phyloP scores from a whole-genome alignment of 306 rosid genomes.

The Corylus avellana region DNA sequence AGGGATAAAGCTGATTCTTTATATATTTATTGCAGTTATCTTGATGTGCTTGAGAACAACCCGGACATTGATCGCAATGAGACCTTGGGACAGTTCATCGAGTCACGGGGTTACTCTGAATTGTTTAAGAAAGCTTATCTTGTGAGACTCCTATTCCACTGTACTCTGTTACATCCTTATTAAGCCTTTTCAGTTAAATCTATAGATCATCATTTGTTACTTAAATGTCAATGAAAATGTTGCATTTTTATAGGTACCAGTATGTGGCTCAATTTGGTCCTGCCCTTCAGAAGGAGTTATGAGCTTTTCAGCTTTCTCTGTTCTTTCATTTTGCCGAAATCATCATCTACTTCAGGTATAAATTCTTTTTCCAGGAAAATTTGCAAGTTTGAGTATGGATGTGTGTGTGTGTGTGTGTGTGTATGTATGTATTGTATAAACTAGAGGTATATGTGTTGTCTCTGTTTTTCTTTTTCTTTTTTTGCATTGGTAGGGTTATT shows the following conservation, averaged over 20 bases:
- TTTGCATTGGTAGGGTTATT: not conserved
- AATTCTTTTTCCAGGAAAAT: not conserved
- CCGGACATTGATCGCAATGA: slow-evolving; percentile 74
- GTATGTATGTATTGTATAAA: not conserved
- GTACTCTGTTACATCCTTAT: not conserved
- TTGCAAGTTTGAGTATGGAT: not conserved
- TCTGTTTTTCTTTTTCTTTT: too few relatives aligned
- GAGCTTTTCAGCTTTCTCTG: slow-evolving; percentile 83
- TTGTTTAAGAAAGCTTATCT: slow-evolving; percentile 82
- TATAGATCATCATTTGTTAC: not conserved
- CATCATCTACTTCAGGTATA: slow-evolving; percentile 85
- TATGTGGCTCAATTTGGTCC: slow-evolving; percentile 93
- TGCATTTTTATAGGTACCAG: slow-evolving; percentile 54
- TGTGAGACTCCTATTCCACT: slow-evolving; percentile 37
- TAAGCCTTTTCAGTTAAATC: not conserved
- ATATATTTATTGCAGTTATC: slow-evolving; percentile 51
- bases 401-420: not conserved
- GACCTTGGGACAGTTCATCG: slow-evolving; percentile 65
- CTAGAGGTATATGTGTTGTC: too few relatives aligned
- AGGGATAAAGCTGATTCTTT: slow-evolving; percentile 1
- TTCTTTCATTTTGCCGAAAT: slow-evolving; percentile 81
- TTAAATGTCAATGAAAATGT: slow-evolving; percentile 11
- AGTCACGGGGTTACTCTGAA: slow-evolving; percentile 73
- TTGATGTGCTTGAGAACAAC: slow-evolving; percentile 68
- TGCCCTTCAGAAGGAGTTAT: slow-evolving; percentile 73